phyloP scores from a whole-genome alignment of 345 rosid genomes.

The Viola odorata region DNA sequence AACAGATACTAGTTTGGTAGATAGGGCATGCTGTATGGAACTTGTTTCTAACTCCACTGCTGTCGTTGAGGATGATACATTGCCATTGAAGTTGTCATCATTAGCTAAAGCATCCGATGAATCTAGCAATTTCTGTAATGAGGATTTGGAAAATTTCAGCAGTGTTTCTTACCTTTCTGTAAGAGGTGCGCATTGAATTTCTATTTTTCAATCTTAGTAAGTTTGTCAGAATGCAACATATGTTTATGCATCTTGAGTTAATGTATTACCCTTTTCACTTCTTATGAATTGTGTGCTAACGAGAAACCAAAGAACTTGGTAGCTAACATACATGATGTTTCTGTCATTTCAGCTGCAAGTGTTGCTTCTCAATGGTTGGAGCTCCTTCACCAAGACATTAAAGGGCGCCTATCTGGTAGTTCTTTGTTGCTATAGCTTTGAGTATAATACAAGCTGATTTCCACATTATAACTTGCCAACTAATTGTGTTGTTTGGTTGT shows the following conservation, averaged over 20 bases:
- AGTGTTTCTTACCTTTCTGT: slow-evolving; percentile 55
- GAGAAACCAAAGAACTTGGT: slow-evolving; percentile 21
- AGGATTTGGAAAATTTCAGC: slow-evolving; percentile 34
- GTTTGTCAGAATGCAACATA: background rate
- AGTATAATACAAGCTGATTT: too few relatives aligned
- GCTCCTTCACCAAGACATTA: slow-evolving; percentile 86
- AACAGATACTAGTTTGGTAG: slow-evolving; percentile 32
- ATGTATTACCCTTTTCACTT: background rate
- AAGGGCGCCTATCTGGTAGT: slow-evolving; percentile 81
- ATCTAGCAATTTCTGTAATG: slow-evolving; percentile 37
- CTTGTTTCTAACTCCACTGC: slow-evolving; percentile 12
- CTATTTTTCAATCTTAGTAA: background rate
- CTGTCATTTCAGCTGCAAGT: slow-evolving; percentile 61
- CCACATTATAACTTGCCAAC: too few relatives aligned
- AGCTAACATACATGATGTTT: slow-evolving; percentile 12
- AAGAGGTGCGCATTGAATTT: slow-evolving; percentile 44
- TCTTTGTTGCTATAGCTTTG: background rate
- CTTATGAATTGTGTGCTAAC: slow-evolving; percentile 19
- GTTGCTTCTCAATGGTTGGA: slow-evolving; percentile 96
- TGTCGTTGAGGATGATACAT: slow-evolving; percentile 35
- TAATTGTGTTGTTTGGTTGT: slow-evolving; percentile 14
- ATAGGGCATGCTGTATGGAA: slow-evolving; percentile 17
- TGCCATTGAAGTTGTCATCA: slow-evolving; percentile 49
- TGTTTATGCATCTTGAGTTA: background rate
- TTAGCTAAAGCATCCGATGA: slow-evolving; percentile 41